Evolutionary conservation across 2,329 filamentous ascomycete genomes (phyloP), one percentile per base, ranked within the genome.

Genomic region (Pyrenochaeta sp.): DNA sequence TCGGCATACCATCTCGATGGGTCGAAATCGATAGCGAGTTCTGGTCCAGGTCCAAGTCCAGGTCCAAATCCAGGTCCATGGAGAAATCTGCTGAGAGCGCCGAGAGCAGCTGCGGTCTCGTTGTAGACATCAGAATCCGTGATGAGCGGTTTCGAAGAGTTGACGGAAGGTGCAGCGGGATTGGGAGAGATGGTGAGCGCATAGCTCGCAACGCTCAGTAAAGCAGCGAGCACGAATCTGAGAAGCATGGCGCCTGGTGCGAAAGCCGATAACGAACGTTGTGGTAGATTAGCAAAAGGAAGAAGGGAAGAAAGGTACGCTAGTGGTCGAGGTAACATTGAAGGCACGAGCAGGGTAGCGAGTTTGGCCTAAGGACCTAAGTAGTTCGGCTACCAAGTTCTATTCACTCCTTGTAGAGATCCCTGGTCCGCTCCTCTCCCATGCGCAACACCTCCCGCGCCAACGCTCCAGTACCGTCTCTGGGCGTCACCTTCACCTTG

Each of bases 401-500:
- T 23, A 19, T 4, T 15, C 20, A 53, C 36, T 58, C 58, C 54
- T 75, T 76, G 51, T 81, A 81, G 44, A 77, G 73, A 26, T 75
- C 72, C 51, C 65, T 73, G 0, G 79, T 82, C 51, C 79, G 65
- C 45, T 69, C 51, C 46, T 75, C 72, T 0, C 76, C 77, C 29
- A 63, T 52, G 6, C 57, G 53, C 56, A 82, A 51, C 35, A 77
- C 79, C 19, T 72, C 70, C 1, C 53, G 61, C 3, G 68, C 72
- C 18, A 63, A 47, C 1, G 45, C 61, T 1, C 66, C 57, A 5
- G 49, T 44, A 3, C 43, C 39, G 53, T 81, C 78, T 31, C 81
- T 70, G 0, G 80, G 79, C 11, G 82, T 68, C n/a, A 85, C 62
- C 55, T 71, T 79, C 4, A 84, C 76, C 55, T 81, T 82, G 61